Evolutionary conservation across 768 basidiomycete genomes (phyloP).

Genomic region (Omphalotus guepiniiformis): DNA sequence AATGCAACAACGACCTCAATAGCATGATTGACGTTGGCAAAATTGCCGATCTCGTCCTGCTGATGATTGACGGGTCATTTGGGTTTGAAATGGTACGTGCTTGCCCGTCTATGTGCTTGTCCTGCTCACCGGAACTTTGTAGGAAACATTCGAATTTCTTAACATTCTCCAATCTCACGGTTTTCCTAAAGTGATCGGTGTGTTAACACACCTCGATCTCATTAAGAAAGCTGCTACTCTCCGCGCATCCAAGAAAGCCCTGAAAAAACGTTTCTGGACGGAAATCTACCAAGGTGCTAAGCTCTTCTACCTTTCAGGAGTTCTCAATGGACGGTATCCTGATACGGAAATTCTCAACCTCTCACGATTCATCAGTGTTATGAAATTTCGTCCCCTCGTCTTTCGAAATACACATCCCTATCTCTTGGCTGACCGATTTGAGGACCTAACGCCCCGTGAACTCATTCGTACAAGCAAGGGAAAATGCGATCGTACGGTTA

Average conservation of each 20-base stretch:
- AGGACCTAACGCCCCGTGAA: slow-evolving; percentile 92
- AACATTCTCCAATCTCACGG: slow-evolving; percentile 97
- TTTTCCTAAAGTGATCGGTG: slow-evolving; percentile 96
- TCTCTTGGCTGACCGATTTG: slow-evolving; percentile 89
- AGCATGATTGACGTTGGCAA: slow-evolving; percentile 99
- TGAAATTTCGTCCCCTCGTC: slow-evolving; percentile 97
- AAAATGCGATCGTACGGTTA: slow-evolving; percentile 91
- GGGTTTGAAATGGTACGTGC: slow-evolving; percentile 93
- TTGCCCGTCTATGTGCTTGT: not conserved
- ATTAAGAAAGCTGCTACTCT: slow-evolving; percentile 89
- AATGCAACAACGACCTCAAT: slow-evolving; percentile 96
- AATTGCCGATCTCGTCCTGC: slow-evolving; percentile 90
- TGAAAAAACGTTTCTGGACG: slow-evolving; percentile 99
- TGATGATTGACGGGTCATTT: slow-evolving; percentile 97
- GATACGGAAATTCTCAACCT: slow-evolving; percentile 96
- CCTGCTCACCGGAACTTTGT: slow-evolving; percentile 3
- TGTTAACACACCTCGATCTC: slow-evolving; percentile 94
- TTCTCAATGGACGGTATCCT: slow-evolving; percentile 95
- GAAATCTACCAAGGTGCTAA: slow-evolving; percentile 99
- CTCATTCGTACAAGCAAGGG: slow-evolving; percentile 70
- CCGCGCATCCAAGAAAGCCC: slow-evolving; percentile 84
- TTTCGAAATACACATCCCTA: slow-evolving; percentile 97
- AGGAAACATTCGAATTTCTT: slow-evolving; percentile 99
- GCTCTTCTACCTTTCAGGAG: slow-evolving; percentile 94
- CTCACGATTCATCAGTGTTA: slow-evolving; percentile 92